Base-by-base conservation (phyloP, 2,329 filamentous ascomycete genomes). In the Penicillium corylophilum region DNA sequence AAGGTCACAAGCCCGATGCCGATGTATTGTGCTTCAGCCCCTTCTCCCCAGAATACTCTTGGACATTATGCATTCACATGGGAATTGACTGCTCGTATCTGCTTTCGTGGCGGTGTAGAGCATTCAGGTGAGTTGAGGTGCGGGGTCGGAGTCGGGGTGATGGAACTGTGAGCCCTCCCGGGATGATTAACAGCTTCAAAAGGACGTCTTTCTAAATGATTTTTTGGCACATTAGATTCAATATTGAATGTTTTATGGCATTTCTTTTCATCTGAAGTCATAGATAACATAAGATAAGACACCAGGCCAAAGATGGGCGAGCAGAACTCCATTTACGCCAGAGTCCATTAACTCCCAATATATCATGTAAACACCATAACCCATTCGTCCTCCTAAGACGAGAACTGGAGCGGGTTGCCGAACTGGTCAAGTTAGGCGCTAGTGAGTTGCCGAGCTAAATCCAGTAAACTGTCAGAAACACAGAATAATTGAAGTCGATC, bases 381-480 rank as follows among this genome's bases (percentile, higher is more conserved):
- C 50, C 48, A 49, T 43, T 36, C 44, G 50, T 49, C 57, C 50
- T 43, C 50, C 53, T 43, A 47, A 48, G 53, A 50, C 35, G 51
- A 53, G 52, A 51, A 54, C 47, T 51, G 48, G 50, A 50, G 44
- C 48, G 55, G 48, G 54, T 42, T 50, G 51, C 54, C 54, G 44
- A 55, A 57, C 55, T 56, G 57, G 47, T 48, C 57, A 51, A 61
- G 57, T 62, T 44, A 55, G 48, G 53, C 48, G 57, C 43, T 46
- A 46, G 54, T 48, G 48, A 55, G 50, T 49, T 31, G 40, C 49
- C 41, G 41, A 49, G 61, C 51, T 56, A 56, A 55, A 62, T 57
- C 60, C 49, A 53, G 46, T 52, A 44, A 59, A 61, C 33, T 49
- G 50, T 35, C 38, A 51, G 46, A 42, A 43, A 56, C 23, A 39